A percentile compares a stretch with the other conserved stretches of the same genome.
These are phyloP conservation scores for Penicillium turbatum DNA, from an alignment of 495 filamentous ascomycete genomes.

Conservation along the genomic window DNA sequence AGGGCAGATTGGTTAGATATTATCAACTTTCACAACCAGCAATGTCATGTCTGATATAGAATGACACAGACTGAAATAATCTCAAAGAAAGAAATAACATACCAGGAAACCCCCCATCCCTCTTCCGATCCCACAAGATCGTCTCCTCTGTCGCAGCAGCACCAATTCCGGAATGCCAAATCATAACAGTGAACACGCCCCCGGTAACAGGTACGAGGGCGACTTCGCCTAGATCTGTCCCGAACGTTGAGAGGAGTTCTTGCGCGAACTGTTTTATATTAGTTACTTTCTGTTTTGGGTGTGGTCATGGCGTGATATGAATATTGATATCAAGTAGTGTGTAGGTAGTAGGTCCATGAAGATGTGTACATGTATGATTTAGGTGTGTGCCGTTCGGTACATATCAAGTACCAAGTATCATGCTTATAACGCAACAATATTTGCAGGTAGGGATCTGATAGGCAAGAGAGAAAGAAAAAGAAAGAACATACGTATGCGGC, in stretches of 20 bases:
- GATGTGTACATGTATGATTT: too few species aligned
- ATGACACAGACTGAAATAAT: not conserved
- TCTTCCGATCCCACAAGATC: slow-evolving; percentile 84
- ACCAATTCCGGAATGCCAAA: slow-evolving; percentile 40
- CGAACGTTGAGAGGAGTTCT: slow-evolving; percentile 96
- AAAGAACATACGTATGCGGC: slow-evolving; percentile 66
- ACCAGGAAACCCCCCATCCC: slow-evolving; percentile 87
- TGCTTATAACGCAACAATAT: too few species aligned
- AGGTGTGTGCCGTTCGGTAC: too few species aligned
- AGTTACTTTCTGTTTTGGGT: not conserved
- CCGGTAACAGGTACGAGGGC: slow-evolving; percentile 84
- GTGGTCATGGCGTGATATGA: too few species aligned
- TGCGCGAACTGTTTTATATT: slow-evolving; percentile 67
- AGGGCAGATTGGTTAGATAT: slow-evolving; percentile 3
- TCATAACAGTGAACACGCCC: slow-evolving; percentile 72
- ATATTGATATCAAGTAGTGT: too few species aligned
- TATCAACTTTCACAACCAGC: too few species aligned
- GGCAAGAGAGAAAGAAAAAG: slow-evolving; percentile 16
- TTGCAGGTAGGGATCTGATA: not conserved
- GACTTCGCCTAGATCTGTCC: slow-evolving; percentile 79
- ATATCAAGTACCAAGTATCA: not conserved
- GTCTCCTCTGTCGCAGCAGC: slow-evolving; percentile 33
- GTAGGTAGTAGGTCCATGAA: too few species aligned
- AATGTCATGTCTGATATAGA: too few species aligned
- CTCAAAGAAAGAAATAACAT: slow-evolving; percentile 24